Evolutionary conservation across 192 early-diverging fungal species (phyloP).

Genomic region (Physocladia obscura): DNA sequence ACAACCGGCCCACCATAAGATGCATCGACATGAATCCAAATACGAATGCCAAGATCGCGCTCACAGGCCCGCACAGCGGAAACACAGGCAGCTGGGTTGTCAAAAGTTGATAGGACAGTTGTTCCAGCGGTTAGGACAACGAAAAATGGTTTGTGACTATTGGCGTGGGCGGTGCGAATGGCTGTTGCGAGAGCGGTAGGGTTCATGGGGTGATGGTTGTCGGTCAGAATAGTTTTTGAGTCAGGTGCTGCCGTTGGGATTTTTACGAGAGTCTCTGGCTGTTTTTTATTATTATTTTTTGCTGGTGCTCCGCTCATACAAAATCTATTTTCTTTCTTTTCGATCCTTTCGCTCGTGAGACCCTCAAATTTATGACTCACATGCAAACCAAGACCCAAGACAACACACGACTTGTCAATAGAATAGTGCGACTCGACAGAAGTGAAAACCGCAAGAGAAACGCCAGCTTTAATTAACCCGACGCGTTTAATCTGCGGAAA

Average conservation of each 20-base stretch:
- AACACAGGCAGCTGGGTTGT: constrained; percentile 62
- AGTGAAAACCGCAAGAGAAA: constrained; percentile 62
- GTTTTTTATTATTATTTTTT: too few relatives aligned
- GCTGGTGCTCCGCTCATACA: too few relatives aligned
- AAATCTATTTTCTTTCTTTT: too few relatives aligned
- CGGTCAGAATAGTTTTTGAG: too few relatives aligned
- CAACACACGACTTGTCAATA: constrained; percentile 70
- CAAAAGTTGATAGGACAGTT: constrained; percentile 80
- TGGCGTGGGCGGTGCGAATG: neutral
- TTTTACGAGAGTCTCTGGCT: too few relatives aligned
- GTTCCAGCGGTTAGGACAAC: constrained; percentile 83
- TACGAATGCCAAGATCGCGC: neutral
- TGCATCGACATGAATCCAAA: constrained; percentile 71
- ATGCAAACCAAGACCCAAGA: constrained; percentile 70
- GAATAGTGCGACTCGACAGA: constrained; percentile 73
- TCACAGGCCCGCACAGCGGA: constrained; percentile 55
- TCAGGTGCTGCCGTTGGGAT: too few relatives aligned
- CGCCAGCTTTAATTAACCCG: neutral
- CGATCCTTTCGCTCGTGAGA: too few relatives aligned
- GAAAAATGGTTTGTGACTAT: constrained; percentile 70
- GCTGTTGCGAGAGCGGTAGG: neutral
- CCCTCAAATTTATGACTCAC: neutral
- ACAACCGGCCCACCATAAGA: constrained; percentile 74
- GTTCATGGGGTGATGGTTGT: too few relatives aligned
- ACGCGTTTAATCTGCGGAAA: constrained; percentile 59